phyloP scores from a whole-genome alignment of 2,329 filamentous ascomycete genomes.

The Lachnellula subtilissima region DNA sequence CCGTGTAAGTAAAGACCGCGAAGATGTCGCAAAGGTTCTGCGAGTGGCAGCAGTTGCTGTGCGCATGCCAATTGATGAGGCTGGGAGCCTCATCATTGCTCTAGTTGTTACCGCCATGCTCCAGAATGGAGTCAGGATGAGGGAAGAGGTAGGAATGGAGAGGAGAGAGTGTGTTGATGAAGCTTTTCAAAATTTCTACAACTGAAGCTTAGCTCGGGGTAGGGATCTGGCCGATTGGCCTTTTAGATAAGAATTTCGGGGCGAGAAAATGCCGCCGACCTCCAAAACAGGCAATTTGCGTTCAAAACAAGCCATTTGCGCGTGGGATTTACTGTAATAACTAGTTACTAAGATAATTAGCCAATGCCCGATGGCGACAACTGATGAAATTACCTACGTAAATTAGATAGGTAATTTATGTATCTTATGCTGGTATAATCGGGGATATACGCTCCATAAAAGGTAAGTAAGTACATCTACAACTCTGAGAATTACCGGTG shows the following conservation, averaged over 20 bases:
- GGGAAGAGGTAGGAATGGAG: neutral
- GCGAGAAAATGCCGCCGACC: neutral
- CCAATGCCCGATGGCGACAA: neutral
- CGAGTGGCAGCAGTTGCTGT: neutral
- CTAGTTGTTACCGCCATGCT: slow-evolving; percentile 30
- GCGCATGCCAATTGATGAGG: slow-evolving; percentile 26
- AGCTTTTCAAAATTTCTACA: neutral
- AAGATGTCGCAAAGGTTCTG: slow-evolving; percentile 12
- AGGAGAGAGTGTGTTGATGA: neutral
- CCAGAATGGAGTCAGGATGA: slow-evolving; percentile 14
- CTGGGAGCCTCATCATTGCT: slow-evolving; percentile 29
- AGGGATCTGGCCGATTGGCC: neutral
- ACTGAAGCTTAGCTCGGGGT: neutral
- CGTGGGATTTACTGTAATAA: neutral
- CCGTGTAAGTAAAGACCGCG: slow-evolving; percentile 20
- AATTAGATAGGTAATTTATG: neutral
- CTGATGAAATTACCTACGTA: too few relatives aligned
- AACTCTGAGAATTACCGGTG: too few relatives aligned
- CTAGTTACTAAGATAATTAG: neutral
- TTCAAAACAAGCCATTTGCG: neutral
- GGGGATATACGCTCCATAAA: neutral
- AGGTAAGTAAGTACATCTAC: too few relatives aligned
- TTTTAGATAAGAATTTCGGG: neutral
- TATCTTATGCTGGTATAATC: neutral
- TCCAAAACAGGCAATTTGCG: neutral